Conservation (phyloP, 2,329 filamentous ascomycete species). For the Fusarium nisikadoi region DNA sequence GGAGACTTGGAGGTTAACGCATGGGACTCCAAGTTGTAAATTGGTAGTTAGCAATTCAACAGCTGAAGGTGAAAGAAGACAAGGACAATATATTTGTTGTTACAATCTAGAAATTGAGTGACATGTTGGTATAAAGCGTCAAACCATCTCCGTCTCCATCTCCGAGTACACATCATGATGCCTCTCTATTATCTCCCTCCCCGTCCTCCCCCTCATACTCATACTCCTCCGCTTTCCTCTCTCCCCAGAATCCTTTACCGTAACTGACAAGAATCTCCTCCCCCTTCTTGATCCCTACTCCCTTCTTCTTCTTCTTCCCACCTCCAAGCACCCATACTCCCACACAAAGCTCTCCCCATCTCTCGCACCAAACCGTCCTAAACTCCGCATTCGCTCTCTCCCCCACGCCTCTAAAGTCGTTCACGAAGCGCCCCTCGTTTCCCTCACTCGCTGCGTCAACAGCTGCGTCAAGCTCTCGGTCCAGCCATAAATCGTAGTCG, state of each 20-base stretch:
- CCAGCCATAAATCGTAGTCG: conserved; percentile 74
- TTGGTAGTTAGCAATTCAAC: too few relatives aligned
- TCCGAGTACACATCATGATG: neutral
- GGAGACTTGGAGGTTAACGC: neutral
- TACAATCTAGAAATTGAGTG: neutral
- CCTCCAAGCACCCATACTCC: conserved; percentile 64
- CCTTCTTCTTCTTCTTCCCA: conserved; percentile 30
- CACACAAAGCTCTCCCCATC: conserved; percentile 64
- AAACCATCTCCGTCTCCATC: neutral
- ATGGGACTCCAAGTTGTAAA: neutral
- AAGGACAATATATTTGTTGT: neutral
- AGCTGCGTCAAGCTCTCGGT: conserved; percentile 65
- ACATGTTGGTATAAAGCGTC: too few relatives aligned
- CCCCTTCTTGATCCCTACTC: conserved; percentile 62
- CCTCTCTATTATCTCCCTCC: neutral
- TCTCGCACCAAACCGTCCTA: conserved; percentile 65
- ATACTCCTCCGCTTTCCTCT: conserved; percentile 45
- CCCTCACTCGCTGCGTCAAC: conserved; percentile 68
- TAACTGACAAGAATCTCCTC: conserved; percentile 75
- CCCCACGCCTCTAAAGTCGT: conserved; percentile 71
- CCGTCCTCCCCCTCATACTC: conserved; percentile 2
- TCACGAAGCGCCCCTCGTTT: conserved; percentile 74
- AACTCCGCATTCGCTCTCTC: conserved; percentile 68
- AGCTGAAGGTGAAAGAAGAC: neutral
- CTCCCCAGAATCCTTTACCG: conserved; percentile 73